Evolutionary conservation across 2,329 filamentous ascomycete genomes (phyloP).

Genomic region (Ophiostoma tasmaniense): DNA sequence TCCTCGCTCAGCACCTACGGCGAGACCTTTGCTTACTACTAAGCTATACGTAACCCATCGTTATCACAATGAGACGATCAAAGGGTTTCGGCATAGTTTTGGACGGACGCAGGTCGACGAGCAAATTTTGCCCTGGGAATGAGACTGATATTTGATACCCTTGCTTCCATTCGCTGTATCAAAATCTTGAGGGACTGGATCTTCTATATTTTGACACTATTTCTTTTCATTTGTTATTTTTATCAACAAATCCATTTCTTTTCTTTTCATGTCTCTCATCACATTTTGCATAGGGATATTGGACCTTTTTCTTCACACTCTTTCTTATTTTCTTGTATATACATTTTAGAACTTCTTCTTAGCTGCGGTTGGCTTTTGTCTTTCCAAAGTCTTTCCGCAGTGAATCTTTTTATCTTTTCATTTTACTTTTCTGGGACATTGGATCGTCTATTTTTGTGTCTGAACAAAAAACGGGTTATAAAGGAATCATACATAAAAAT

Average conservation of each 20-base stretch:
- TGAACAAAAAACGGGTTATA: background rate
- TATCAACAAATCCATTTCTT: background rate
- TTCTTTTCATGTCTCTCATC: conserved; percentile 4
- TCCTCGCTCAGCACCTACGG: conserved; percentile 39
- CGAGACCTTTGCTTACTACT: conserved; percentile 38
- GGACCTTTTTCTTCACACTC: conserved; percentile 5
- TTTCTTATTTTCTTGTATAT: conserved; percentile 8
- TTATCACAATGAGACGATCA: background rate
- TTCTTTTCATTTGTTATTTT: conserved; percentile 5
- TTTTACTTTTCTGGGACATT: background rate
- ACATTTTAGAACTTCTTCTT: conserved; percentile 4
- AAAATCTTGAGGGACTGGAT: conserved; percentile 2
- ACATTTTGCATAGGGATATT: background rate
- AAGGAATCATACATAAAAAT: background rate
- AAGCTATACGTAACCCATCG: conserved; percentile 1
- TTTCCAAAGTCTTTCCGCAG: background rate
- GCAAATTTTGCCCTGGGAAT: conserved; percentile 10
- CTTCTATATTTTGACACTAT: conserved; percentile 3
- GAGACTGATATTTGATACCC: conserved; percentile 19
- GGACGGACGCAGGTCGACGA: conserved; percentile 2
- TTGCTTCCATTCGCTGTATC: conserved; percentile 9
- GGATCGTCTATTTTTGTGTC: background rate
- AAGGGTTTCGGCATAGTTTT: conserved; percentile 7
- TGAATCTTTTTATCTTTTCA: background rate
- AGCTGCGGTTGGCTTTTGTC: background rate